Evolutionary conservation across 148 eudicot species (phyloP), one percentile per base, ranked within the genome.

Genomic region (Nepenthes gracilis): DNA sequence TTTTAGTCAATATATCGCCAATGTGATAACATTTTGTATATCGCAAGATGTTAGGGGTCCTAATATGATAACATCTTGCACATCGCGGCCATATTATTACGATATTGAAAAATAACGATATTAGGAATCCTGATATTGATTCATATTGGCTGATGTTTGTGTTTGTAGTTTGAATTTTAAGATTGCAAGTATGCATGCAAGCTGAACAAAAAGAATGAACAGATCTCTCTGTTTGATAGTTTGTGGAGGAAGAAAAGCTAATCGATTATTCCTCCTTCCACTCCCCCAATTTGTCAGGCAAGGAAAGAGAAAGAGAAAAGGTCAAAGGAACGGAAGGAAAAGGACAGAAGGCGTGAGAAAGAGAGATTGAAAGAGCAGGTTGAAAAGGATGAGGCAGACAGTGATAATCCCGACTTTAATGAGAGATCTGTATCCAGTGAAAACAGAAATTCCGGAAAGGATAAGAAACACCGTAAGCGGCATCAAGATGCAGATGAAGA

Each of bases 291-390:
- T 47, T 53, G 50, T 70, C 87, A 91, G 97, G 83, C 79, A 56
- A 85, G 70, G 73, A 91, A 77, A 77, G 87, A 87, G 62, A 83
- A 77, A 55, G 81, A 71, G 57, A 83, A 49, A 61, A 81, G 73
- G 70, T 85, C 77, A 7, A 92, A 77, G 72, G 82, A 83, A 9
- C 71, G 79, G 60, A 79, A 75, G 68, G 83, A 82, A 9, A 84
- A 80, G 64, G 94, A 81, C 52, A 83, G 82, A 71, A 81, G 73
- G 68, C 67, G 55, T 66, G 84, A 78, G 54, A 77, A 75, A 69
- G 75, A 80, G 50, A 71, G 72, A 62, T 70, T 64, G 15, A 78
- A 54, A 65, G 82, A 77, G 6, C 63, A 75, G 61, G 58, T 36
- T 50, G 75, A 55, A 67, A 85, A 60, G 59, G 88, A 80, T 54